Percentiles rank a stretch among this genome's conserved stretches.
Conservation (phyloP, 805 yeast species). For the Zygosaccharomyces siamensis region DNA sequence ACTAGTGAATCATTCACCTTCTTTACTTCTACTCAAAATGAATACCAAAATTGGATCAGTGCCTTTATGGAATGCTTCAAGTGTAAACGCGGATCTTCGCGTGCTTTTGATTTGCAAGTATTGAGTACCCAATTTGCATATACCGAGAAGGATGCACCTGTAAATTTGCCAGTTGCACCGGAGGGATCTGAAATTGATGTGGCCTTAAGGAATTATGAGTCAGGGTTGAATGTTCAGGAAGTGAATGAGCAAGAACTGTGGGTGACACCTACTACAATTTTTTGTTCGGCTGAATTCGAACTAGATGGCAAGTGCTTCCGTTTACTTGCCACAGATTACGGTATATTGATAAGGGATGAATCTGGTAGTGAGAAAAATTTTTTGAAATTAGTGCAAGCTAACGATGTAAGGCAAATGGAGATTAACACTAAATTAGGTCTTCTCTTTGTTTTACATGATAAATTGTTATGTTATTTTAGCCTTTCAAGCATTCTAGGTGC, state of each 20-base stretch:
- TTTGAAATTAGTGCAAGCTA: constrained; percentile 31
- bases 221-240: constrained; percentile 7
- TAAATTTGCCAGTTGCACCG: constrained; percentile 49
- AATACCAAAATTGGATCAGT: constrained; percentile 55
- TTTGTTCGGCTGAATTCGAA: constrained; percentile 44
- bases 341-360: constrained; percentile 48
- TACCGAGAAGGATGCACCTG: constrained; percentile 47
- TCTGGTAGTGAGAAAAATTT: constrained; percentile 12
- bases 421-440: constrained; percentile 45
- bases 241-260: constrained; percentile 23
- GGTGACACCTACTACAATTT: constrained; percentile 36
- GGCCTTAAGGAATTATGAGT: constrained; percentile 36
- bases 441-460: constrained; percentile 54
- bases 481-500: constrained; percentile 59
- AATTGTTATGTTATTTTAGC: constrained; percentile 55
- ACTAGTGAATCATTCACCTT: constrained; percentile 52
- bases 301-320: constrained; percentile 44
- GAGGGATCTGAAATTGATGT: constrained; percentile 48
- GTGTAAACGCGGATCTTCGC: constrained; percentile 39
- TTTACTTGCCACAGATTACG: constrained; percentile 58
- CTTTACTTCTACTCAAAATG: constrained; percentile 43
- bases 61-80: constrained; percentile 46
- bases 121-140: constrained; percentile 63
- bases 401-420: constrained; percentile 54
- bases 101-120: constrained; percentile 50